Evolutionary conservation across 2,329 filamentous ascomycete genomes (phyloP).

Genomic region (Graphium sp.): DNA sequence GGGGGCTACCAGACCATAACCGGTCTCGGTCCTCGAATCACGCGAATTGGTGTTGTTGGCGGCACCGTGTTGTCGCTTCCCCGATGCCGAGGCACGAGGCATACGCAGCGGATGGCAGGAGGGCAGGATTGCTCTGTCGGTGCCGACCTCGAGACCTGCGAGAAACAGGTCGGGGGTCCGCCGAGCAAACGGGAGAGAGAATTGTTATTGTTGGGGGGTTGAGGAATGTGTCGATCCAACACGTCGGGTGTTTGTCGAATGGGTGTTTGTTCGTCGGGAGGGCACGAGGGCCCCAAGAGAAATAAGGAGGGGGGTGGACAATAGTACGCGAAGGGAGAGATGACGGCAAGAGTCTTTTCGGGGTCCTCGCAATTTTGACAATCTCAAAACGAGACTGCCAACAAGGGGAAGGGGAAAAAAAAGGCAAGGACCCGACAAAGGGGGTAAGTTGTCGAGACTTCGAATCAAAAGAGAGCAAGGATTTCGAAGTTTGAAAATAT

Average conservation of each 20-base stretch:
- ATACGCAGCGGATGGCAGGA: conserved; percentile 29
- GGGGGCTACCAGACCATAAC: conserved; percentile 64
- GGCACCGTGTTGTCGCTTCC: conserved; percentile 45
- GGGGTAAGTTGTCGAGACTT: conserved; percentile 1
- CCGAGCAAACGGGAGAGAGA: conserved; percentile 15
- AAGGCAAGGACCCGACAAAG: not conserved
- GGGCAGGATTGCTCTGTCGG: too few species aligned
- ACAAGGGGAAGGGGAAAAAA: not conserved
- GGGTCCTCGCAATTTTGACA: too few species aligned
- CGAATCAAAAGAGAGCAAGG: not conserved
- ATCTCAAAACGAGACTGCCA: not conserved
- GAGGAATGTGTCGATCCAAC: not conserved
- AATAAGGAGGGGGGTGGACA: too few species aligned
- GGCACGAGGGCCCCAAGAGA: too few species aligned
- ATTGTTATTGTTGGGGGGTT: conserved; percentile 1
- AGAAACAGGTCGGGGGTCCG: conserved; percentile 15
- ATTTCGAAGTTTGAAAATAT: too few species aligned
- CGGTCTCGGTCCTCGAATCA: conserved; percentile 43
- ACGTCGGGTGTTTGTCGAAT: not conserved
- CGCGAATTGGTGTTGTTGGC: too few species aligned
- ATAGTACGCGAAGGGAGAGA: too few species aligned
- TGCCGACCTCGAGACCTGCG: conserved; percentile 17
- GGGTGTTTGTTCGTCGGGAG: conserved; percentile 1
- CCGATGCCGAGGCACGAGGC: conserved; percentile 41
- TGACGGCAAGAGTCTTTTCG: too few species aligned